These are phyloP conservation scores for Cudoniella acicularis DNA, from an alignment of 495 filamentous ascomycete species.

Conservation along the genomic window DNA sequence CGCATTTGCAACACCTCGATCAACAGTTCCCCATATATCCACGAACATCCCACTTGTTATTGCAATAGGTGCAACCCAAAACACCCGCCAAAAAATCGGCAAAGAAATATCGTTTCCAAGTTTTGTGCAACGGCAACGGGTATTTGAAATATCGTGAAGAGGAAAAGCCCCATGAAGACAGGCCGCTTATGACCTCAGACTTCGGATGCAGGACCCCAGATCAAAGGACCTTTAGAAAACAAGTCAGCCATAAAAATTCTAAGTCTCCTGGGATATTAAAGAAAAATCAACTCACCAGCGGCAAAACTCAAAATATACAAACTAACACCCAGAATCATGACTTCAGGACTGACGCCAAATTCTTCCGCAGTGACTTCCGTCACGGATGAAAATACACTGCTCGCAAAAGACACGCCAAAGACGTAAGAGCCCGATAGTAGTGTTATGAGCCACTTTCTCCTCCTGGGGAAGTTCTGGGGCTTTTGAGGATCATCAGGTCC, in stretches of 20 bases:
- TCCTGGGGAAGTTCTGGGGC: slow-evolving; percentile 47
- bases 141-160: slow-evolving; percentile 59
- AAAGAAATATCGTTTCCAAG: slow-evolving; percentile 56
- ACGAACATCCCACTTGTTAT: slow-evolving; percentile 57
- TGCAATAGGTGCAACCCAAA: slow-evolving; percentile 63
- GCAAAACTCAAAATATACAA: slow-evolving; percentile 54
- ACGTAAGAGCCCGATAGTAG: slow-evolving; percentile 53
- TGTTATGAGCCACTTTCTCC: slow-evolving; percentile 56
- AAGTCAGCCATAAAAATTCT: too few species aligned
- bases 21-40: slow-evolving; percentile 59
- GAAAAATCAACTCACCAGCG: too few species aligned
- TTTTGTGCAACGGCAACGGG: slow-evolving; percentile 59
- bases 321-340: slow-evolving; percentile 48
- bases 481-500: slow-evolving; percentile 47
- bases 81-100: slow-evolving; percentile 57
- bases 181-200: too few species aligned
- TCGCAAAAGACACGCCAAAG: slow-evolving; percentile 57
- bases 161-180: slow-evolving; percentile 48
- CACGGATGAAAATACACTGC: slow-evolving; percentile 53
- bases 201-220: too few species aligned
- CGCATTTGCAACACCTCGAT: slow-evolving; percentile 57
- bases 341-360: slow-evolving; percentile 45
- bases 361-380: slow-evolving; percentile 39
- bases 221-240: too few species aligned
- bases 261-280: too few species aligned